phyloP scores from a whole-genome alignment of 148 eudicot species.

The Polygonum maritimum region DNA sequence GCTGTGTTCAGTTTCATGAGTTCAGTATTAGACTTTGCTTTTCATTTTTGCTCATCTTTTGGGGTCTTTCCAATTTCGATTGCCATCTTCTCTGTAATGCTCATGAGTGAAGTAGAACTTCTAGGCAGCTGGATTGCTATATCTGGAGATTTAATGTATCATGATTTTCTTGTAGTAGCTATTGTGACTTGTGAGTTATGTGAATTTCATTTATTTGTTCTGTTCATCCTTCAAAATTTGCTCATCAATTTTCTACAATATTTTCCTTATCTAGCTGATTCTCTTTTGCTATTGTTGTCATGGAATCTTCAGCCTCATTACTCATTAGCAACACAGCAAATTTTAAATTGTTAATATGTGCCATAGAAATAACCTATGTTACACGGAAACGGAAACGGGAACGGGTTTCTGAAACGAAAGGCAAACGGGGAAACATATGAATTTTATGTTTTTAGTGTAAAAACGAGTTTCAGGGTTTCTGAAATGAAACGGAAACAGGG shows the following conservation, averaged over 20 bases:
- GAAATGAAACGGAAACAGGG: too few species aligned
- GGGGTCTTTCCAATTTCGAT: neutral
- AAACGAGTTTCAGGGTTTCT: too few species aligned
- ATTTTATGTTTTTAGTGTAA: too few species aligned
- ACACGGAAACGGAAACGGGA: too few species aligned
- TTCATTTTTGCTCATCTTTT: slow-evolving; percentile 5
- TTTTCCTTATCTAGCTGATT: neutral
- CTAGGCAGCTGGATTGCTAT: neutral
- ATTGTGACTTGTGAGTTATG: neutral
- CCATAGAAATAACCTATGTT: too few species aligned
- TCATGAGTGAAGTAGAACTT: neutral
- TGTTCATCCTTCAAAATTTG: neutral
- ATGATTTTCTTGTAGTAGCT: neutral
- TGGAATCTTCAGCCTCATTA: neutral
- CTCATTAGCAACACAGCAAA: too few species aligned
- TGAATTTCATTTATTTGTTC: neutral
- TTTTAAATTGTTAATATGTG: too few species aligned
- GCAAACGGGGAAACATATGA: too few species aligned
- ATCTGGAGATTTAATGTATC: neutral
- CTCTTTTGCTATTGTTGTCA: neutral
- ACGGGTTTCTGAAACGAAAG: too few species aligned
- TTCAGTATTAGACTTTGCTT: neutral
- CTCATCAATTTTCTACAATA: neutral
- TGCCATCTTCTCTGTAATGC: slow-evolving; percentile 1
- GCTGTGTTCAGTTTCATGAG: neutral